phyloP scores from a whole-genome alignment of 169 alveolate species.

The Neospora caninum region DNA sequence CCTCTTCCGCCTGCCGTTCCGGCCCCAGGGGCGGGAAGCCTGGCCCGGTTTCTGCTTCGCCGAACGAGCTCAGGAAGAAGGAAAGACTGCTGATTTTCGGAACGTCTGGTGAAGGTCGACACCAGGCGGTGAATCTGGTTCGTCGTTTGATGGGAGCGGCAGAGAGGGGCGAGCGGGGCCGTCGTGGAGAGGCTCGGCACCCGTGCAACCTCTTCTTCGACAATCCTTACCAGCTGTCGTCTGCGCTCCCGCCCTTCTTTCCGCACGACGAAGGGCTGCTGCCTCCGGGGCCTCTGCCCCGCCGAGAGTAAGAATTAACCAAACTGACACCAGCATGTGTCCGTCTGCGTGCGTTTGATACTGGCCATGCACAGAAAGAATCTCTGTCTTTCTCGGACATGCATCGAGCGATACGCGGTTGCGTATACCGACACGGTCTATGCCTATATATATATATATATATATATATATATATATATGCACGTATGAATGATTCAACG shows the following conservation, averaged over 20 bases:
- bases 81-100: not conserved
- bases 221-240: not conserved
- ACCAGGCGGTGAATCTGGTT: not conserved
- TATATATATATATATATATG: too few species aligned
- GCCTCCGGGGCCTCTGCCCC: not conserved
- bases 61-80: not conserved
- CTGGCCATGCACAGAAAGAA: too few species aligned
- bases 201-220: not conserved
- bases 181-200: not conserved
- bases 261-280: slow-evolving; percentile 2
- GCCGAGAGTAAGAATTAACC: too few species aligned
- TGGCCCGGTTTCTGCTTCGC: not conserved
- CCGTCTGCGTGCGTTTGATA: too few species aligned
- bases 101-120: not conserved
- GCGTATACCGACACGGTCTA: too few species aligned
- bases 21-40: not conserved
- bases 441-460: too few species aligned
- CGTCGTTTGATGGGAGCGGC: not conserved
- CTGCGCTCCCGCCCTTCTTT: not conserved
- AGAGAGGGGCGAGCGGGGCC: not conserved
- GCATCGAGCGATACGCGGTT: too few species aligned
- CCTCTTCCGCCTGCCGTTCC: not conserved
- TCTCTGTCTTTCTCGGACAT: too few species aligned
- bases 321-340: too few species aligned
- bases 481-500: too few species aligned